Conservation (phyloP, 768 basidiomycete species). For the Russula dissimulans region DNA sequence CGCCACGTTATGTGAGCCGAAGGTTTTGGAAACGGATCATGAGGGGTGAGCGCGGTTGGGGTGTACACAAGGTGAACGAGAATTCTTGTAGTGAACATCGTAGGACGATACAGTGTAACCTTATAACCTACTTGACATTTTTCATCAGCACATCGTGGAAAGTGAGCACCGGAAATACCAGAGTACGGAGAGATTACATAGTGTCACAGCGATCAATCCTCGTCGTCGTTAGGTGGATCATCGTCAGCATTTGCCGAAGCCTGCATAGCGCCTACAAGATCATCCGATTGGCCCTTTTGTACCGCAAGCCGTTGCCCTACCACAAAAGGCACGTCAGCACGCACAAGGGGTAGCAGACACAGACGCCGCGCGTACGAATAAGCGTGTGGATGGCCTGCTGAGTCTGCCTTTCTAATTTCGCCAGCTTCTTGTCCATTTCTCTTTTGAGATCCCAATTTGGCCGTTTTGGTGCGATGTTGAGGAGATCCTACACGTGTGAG, state of each 20-base stretch:
- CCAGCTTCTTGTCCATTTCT: constrained; percentile 83
- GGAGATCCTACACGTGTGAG: constrained; percentile 57
- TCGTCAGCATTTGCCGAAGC: constrained; percentile 52
- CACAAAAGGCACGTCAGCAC: background rate
- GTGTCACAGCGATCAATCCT: constrained; percentile 33
- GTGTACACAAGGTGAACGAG: background rate
- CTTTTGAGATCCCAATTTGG: constrained; percentile 95
- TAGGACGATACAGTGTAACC: constrained; percentile 5
- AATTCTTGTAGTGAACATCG: constrained; percentile 7
- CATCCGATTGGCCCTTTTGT: constrained; percentile 72
- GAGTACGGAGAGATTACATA: background rate
- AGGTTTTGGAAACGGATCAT: background rate
- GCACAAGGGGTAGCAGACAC: background rate
- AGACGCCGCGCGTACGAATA: constrained; percentile 59
- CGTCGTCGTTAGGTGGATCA: constrained; percentile 51
- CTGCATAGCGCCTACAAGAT: constrained; percentile 75
- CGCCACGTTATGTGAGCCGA: constrained; percentile 25
- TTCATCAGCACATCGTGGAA: background rate
- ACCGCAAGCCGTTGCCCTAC: constrained; percentile 71
- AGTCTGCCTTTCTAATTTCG: constrained; percentile 83
- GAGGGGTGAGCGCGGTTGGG: background rate
- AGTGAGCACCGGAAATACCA: background rate
- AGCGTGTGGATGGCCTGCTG: constrained; percentile 88
- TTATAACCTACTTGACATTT: constrained; percentile 13
- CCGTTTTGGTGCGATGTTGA: constrained; percentile 96